Evolutionary conservation across 2,329 filamentous ascomycete genomes (phyloP).

Genomic region (Phaeoacremonium minimum): DNA sequence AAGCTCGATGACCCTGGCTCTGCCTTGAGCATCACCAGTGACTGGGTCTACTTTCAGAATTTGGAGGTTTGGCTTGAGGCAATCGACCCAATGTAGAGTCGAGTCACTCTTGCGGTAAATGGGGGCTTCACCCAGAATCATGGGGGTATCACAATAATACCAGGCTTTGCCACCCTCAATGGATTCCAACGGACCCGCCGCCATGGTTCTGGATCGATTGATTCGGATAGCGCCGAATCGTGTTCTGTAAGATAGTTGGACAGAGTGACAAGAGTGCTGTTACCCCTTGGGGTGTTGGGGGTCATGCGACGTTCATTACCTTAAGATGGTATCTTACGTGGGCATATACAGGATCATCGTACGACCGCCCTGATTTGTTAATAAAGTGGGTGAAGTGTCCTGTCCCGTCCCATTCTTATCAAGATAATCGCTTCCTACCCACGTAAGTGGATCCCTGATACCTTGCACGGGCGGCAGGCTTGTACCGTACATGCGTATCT

Average conservation of each 20-base stretch:
- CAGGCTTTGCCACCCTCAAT: neutral
- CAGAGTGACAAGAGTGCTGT: neutral
- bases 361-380: too few relatives aligned
- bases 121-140: neutral
- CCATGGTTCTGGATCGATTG: neutral
- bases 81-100: constrained; percentile 1
- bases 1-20: constrained; percentile 20
- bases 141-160: neutral
- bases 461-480: neutral
- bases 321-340: neutral
- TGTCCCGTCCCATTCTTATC: too few relatives aligned
- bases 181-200: neutral
- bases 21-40: constrained; percentile 18
- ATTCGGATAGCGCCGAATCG: neutral
- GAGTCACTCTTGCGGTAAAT: neutral
- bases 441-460: neutral
- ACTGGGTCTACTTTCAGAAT: constrained; percentile 25
- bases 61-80: constrained; percentile 21
- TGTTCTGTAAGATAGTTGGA: too few relatives aligned
- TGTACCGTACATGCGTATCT: neutral
- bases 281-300: neutral
- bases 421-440: too few relatives aligned
- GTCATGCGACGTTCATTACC: too few relatives aligned
- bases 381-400: too few relatives aligned
- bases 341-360: too few relatives aligned